These are phyloP conservation scores for Yarrowia keelungensis DNA, from an alignment of 805 yeast genomes.

Conservation along the genomic window DNA sequence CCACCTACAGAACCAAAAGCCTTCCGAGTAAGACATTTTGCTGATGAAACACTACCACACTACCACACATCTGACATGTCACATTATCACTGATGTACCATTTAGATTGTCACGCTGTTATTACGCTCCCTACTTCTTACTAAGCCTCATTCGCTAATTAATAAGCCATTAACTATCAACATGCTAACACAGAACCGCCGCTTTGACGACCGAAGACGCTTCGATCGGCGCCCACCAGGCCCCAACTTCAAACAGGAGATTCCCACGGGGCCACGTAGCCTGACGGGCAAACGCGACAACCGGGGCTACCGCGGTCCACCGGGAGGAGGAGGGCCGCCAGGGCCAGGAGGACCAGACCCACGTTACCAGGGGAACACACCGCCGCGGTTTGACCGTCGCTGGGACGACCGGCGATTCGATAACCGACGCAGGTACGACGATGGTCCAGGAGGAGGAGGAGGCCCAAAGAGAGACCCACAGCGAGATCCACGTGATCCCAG, in stretches of 20 bases:
- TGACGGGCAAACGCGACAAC: conserved; percentile 39
- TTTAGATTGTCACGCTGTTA: no score
- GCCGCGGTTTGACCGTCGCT: conserved; percentile 25
- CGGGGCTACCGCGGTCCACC: conserved; percentile 39
- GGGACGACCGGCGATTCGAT: conserved; percentile 21
- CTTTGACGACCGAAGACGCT: conserved; percentile 32
- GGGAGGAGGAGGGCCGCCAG: conserved; percentile 25
- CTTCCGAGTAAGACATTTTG: no score
- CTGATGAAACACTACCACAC: no score
- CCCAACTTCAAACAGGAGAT: conserved; percentile 29
- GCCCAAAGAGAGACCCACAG: background rate
- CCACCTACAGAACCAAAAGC: no score
- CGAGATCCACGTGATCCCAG: background rate
- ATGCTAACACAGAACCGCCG: conserved; percentile 32
- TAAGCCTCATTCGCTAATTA: no score
- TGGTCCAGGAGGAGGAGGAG: conserved; percentile 5
- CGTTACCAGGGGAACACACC: conserved; percentile 26
- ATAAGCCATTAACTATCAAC: background rate
- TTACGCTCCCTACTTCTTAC: no score
- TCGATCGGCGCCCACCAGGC: conserved; percentile 37
- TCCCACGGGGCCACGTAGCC: conserved; percentile 32
- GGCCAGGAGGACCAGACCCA: conserved; percentile 7
- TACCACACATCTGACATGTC: no score
- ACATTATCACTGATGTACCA: no score
- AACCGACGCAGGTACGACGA: conserved; percentile 10